These are phyloP conservation scores for Arthrinium phaeospermum DNA, from an alignment of 2,329 filamentous ascomycete genomes.

Conservation along the genomic window DNA sequence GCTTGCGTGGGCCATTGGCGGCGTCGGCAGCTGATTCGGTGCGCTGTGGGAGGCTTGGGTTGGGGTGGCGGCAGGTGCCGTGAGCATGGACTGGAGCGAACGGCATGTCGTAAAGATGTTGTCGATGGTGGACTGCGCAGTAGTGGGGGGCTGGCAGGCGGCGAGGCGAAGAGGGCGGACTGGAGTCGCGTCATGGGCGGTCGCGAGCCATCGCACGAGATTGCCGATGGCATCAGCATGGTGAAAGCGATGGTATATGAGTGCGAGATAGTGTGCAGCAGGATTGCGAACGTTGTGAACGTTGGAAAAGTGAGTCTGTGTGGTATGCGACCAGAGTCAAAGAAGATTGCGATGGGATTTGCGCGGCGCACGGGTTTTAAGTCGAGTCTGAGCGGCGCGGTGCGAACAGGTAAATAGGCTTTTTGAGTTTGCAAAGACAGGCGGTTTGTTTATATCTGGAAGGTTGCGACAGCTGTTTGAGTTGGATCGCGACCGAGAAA, in stretches of 20 bases:
- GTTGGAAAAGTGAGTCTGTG: conserved; percentile 4
- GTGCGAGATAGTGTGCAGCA: not conserved
- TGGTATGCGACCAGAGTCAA: conserved; percentile 17
- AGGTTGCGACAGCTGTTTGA: conserved; percentile 16
- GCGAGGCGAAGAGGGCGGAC: conserved; percentile 60
- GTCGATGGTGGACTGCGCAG: conserved; percentile 53
- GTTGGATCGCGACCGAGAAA: not conserved
- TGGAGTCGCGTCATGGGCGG: conserved; percentile 51
- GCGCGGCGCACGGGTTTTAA: conserved; percentile 18
- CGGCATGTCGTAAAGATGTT: conserved; percentile 66
- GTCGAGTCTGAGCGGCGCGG: conserved; percentile 15
- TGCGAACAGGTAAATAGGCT: conserved; percentile 11
- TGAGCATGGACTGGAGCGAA: conserved; percentile 64
- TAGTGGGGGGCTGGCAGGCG: conserved; percentile 60
- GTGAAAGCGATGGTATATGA: conserved; percentile 27
- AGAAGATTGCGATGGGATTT: conserved; percentile 18
- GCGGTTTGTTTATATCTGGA: not conserved
- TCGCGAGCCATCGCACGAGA: conserved; percentile 62
- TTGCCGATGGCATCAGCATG: conserved; percentile 65
- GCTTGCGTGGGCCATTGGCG: conserved; percentile 57
- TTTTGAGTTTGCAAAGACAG: not conserved
- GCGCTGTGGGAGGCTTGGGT: conserved; percentile 26
- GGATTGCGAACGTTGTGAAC: not conserved
- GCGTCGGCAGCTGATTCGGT: conserved; percentile 55
- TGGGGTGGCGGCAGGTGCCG: conserved; percentile 40